Evolutionary conservation across 208 protist species (phyloP).

Genomic region (Leishmania gerbilli): DNA sequence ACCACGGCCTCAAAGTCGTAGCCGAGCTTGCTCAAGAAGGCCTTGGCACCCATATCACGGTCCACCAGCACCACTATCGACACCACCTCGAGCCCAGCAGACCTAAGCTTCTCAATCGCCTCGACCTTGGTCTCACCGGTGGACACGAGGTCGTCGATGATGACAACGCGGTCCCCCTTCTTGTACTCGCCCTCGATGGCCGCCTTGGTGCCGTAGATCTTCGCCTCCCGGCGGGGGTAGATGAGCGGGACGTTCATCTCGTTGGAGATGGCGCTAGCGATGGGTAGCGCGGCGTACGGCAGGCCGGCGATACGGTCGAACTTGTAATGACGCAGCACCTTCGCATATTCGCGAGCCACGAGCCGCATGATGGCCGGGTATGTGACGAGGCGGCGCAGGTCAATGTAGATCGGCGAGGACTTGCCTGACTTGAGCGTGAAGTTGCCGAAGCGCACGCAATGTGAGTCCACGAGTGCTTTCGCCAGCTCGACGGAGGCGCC

Average conservation of each 20-base stretch:
- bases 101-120: constrained; percentile 90
- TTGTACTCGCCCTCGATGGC: constrained; percentile 95
- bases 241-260: constrained; percentile 91
- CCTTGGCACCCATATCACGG: constrained; percentile 95
- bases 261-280: constrained; percentile 92
- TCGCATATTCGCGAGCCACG: constrained; percentile 79
- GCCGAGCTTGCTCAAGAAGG: constrained; percentile 79
- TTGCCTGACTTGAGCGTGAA: constrained; percentile 97
- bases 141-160: constrained; percentile 97
- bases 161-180: constrained; percentile 86
- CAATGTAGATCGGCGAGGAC: constrained; percentile 96
- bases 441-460: constrained; percentile 93
- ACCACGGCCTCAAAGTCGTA: constrained; percentile 88
- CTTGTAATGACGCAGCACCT: constrained; percentile 61
- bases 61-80: constrained; percentile 95
- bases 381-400: constrained; percentile 93
- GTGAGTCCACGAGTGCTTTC: constrained; percentile 70
- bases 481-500: constrained; percentile 57
- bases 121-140: constrained; percentile 95
- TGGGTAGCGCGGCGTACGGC: constrained; percentile 95
- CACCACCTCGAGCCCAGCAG: constrained; percentile 82
- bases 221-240: constrained; percentile 92
- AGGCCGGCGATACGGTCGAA: constrained; percentile 91
- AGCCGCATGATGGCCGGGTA: constrained; percentile 83
- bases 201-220: constrained; percentile 95